Conservation (phyloP, 371 early-diverging fungal genomes). For the Apophysomyces trapeziformis region DNA sequence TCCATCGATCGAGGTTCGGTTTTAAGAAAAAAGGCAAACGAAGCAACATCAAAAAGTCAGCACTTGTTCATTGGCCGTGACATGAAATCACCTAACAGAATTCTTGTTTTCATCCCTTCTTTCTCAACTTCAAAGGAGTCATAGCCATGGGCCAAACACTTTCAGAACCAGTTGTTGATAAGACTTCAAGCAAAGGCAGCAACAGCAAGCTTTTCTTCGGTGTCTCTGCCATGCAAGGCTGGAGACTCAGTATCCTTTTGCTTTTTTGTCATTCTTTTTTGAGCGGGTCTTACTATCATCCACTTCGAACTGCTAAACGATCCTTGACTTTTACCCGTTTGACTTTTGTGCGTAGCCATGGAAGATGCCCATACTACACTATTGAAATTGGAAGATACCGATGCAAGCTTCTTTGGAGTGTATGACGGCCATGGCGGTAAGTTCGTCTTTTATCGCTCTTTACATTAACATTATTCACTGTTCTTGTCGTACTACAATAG, state of each 20-base stretch:
- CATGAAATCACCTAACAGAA: neutral
- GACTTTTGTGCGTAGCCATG: conserved; percentile 72
- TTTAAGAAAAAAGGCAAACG: neutral
- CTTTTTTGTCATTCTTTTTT: neutral
- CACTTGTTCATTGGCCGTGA: neutral
- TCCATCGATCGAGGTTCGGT: conserved; percentile 1
- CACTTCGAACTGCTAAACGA: neutral
- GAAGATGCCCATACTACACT: conserved; percentile 96
- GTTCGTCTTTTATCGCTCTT: neutral
- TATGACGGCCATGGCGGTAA: conserved; percentile 98
- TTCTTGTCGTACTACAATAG: conserved; percentile 29
- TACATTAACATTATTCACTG: no score
- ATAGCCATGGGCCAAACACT: conserved; percentile 93
- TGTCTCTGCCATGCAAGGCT: conserved; percentile 96
- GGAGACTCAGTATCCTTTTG: conserved; percentile 87
- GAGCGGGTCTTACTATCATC: neutral
- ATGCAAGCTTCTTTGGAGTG: conserved; percentile 89
- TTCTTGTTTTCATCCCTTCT: neutral
- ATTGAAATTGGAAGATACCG: conserved; percentile 66
- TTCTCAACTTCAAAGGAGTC: conserved; percentile 6
- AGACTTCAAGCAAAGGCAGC: conserved; percentile 74
- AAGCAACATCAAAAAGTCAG: conserved; percentile 7
- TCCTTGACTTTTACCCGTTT: neutral
- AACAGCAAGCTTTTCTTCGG: conserved; percentile 84
- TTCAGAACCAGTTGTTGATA: conserved; percentile 92